Evolutionary conservation across 1,284 basidiomycete species (phyloP).

Genomic region (Papiliotrema flavescens): DNA sequence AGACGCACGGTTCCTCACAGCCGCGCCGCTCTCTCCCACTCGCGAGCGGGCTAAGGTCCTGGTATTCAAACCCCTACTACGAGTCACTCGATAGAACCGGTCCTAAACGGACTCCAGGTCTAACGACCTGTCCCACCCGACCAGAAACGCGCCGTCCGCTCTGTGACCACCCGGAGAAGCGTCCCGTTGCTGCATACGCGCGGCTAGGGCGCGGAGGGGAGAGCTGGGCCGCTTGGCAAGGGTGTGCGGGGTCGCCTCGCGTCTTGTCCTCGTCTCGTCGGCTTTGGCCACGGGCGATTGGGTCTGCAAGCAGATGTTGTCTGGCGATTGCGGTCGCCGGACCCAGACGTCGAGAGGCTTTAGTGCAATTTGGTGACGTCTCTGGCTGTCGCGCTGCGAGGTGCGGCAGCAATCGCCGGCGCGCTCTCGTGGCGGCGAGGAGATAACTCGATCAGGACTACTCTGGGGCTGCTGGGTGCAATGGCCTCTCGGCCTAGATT

Average conservation of each 20-base stretch:
- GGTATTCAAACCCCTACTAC: conserved; percentile 46
- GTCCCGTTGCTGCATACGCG: not conserved
- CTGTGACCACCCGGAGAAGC: conserved; percentile 33
- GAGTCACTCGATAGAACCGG: conserved; percentile 23
- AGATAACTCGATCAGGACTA: conserved; percentile 53
- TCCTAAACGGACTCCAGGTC: conserved; percentile 43
- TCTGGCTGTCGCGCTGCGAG: conserved; percentile 4
- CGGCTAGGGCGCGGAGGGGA: conserved; percentile 25
- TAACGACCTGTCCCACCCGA: conserved; percentile 44
- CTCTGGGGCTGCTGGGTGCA: conserved; percentile 48
- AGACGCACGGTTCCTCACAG: conserved; percentile 9
- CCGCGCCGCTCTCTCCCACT: conserved; percentile 20
- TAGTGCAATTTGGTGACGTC: conserved; percentile 53
- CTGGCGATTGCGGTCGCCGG: not conserved
- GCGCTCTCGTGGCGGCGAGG: conserved; percentile 9
- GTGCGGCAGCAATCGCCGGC: conserved; percentile 3
- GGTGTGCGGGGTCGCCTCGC: conserved; percentile 40
- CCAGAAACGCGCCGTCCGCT: conserved; percentile 47
- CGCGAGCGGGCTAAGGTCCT: conserved; percentile 52
- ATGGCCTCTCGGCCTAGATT: conserved; percentile 49
- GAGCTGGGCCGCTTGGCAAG: conserved; percentile 37
- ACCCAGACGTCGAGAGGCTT: conserved; percentile 41
- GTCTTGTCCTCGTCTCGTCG: conserved; percentile 2
- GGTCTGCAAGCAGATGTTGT: conserved; percentile 1
- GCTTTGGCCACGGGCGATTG: not conserved